A percentile compares a stretch with the other conserved stretches of the same genome.
phyloP scores from a whole-genome alignment of 1,139 yeast species.

The Hyphopichia fennica region DNA sequence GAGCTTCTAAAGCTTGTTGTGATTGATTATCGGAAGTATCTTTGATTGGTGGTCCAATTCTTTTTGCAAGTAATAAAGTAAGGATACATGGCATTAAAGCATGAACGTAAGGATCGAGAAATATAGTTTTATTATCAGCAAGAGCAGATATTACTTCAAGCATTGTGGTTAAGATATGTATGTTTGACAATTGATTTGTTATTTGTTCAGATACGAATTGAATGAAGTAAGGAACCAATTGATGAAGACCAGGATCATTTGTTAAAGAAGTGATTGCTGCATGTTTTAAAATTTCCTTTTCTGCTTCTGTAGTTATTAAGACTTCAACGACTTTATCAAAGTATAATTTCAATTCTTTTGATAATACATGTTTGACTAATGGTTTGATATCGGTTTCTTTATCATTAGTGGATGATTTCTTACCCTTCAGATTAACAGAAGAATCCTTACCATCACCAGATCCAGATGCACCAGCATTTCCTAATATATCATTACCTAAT shows the following conservation, averaged over 20 bases:
- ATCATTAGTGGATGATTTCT: conserved; percentile 30
- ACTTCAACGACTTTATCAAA: conserved; percentile 90
- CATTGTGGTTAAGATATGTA: conserved; percentile 80
- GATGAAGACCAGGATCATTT: conserved; percentile 95
- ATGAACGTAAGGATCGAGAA: conserved; percentile 94
- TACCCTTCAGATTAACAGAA: conserved; percentile 16
- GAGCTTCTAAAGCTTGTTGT: conserved; percentile 38
- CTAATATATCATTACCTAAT: conserved; percentile 42
- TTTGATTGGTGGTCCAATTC: conserved; percentile 64
- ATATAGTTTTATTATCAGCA: conserved; percentile 79
- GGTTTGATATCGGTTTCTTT: conserved; percentile 83
- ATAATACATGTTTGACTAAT: conserved; percentile 91
- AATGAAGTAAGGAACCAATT: conserved; percentile 91
- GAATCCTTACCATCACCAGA: conserved; percentile 17
- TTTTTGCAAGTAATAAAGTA: conserved; percentile 84
- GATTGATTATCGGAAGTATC: conserved; percentile 30
- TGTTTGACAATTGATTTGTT: conserved; percentile 79
- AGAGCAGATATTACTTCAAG: conserved; percentile 86
- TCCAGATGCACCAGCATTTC: conserved; percentile 15
- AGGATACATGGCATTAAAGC: conserved; percentile 94
- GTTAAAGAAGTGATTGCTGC: conserved; percentile 85
- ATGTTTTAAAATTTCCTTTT: conserved; percentile 59
- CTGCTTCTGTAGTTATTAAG: conserved; percentile 57
- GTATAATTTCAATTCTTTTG: conserved; percentile 90
- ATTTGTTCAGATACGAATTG: conserved; percentile 96